These are phyloP conservation scores for Radiomyces spectabilis DNA, from an alignment of 192 early-diverging fungal genomes.

Conservation along the genomic window DNA sequence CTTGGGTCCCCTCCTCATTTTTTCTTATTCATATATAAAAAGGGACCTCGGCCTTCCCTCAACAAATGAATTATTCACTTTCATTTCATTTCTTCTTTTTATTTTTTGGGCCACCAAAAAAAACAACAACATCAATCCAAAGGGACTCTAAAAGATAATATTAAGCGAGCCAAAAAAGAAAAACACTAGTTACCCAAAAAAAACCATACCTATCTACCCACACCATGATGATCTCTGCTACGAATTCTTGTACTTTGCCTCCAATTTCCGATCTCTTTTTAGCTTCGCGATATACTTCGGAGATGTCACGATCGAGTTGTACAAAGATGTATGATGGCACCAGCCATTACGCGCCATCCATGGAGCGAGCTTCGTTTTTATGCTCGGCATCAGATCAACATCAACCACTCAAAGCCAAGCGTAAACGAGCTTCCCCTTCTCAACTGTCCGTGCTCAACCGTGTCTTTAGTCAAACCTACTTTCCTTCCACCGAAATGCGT, in stretches of 20 bases:
- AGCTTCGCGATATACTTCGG: no score
- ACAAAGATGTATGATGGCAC: no score
- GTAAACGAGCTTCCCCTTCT: conserved; percentile 41
- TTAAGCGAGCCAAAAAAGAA: background rate
- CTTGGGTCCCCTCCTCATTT: background rate
- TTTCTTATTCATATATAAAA: background rate
- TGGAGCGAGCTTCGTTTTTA: background rate
- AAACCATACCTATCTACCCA: no score
- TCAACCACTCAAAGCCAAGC: conserved; percentile 20
- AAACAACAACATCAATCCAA: no score
- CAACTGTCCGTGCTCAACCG: conserved; percentile 49
- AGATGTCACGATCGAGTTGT: no score
- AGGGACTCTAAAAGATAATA: no score
- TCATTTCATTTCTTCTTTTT: background rate
- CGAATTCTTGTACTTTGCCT: conserved; percentile 19
- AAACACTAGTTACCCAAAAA: background rate
- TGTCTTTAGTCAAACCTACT: conserved; percentile 58
- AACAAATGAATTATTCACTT: background rate
- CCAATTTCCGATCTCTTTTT: conserved; percentile 17
- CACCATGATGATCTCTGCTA: background rate
- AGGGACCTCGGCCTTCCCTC: background rate
- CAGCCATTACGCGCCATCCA: no score
- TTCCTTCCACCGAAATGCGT: conserved; percentile 70
- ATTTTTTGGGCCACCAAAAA: no score
- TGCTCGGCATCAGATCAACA: background rate